A percentile compares a stretch with the other conserved stretches of the same genome.
Conservation (phyloP, 1,284 basidiomycete species). For the Cutaneotrichosporon mucoides region DNA sequence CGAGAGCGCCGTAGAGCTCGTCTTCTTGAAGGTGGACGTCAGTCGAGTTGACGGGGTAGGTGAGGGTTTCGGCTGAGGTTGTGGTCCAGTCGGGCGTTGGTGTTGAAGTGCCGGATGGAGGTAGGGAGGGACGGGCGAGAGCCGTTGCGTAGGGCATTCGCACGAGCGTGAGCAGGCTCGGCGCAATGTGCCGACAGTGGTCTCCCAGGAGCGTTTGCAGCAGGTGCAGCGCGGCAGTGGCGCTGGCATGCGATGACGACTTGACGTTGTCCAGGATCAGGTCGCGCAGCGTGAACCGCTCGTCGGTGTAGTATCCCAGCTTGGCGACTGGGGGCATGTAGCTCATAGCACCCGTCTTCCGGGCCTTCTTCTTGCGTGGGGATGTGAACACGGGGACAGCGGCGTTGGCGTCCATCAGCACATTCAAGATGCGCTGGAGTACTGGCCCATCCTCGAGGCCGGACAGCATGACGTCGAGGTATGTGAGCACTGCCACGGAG, state of each 20-base stretch:
- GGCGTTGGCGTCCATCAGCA: conserved; percentile 34
- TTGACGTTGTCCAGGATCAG: conserved; percentile 72
- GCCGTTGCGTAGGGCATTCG: conserved; percentile 59
- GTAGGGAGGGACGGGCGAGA: conserved; percentile 23
- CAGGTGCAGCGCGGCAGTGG: conserved; percentile 71
- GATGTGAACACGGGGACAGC: conserved; percentile 11
- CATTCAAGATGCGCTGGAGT: conserved; percentile 28
- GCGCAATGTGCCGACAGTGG: conserved; percentile 64
- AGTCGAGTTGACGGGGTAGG: conserved; percentile 20
- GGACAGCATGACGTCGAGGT: conserved; percentile 81
- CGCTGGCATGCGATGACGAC: conserved; percentile 61
- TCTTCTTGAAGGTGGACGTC: conserved; percentile 37
- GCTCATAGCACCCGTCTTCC: conserved; percentile 28
- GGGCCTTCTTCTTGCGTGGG: conserved; percentile 10
- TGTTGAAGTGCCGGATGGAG: conserved; percentile 3
- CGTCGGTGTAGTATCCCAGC: conserved; percentile 68
- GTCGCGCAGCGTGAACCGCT: conserved; percentile 82
- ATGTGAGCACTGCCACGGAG: conserved; percentile 93
- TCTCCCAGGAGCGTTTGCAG: conserved; percentile 67
- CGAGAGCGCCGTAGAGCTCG: conserved; percentile 71
- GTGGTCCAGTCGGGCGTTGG: neutral
- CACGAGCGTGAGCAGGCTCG: conserved; percentile 64
- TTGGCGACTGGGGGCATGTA: conserved; percentile 23
- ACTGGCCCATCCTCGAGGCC: conserved; percentile 62
- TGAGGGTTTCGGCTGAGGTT: conserved; percentile 4